Conservation (phyloP, 1,284 basidiomycete genomes). For the Mycena citricolor region DNA sequence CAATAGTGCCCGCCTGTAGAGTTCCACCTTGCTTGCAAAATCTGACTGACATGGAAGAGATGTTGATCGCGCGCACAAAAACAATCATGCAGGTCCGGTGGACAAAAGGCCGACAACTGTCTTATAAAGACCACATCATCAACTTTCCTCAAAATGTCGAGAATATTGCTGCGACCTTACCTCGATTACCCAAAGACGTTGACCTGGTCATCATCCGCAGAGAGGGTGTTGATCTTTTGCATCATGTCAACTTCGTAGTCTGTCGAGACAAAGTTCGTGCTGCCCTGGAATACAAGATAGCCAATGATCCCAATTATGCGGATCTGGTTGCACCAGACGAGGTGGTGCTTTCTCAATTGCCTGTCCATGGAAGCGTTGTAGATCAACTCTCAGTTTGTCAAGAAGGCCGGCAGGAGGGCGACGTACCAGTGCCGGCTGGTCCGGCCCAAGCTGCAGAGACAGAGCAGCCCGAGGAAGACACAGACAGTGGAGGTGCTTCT, state of each 20-base stretch:
- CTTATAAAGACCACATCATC: constrained; percentile 27
- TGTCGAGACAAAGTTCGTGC: constrained; percentile 19
- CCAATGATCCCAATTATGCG: constrained; percentile 12
- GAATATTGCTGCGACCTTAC: constrained; percentile 18
- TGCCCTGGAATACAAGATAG: constrained; percentile 17
- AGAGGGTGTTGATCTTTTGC: constrained; percentile 14
- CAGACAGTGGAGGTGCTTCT: neutral
- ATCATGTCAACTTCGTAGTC: constrained; percentile 21
- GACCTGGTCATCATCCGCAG: constrained; percentile 24
- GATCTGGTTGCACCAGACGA: constrained; percentile 10
- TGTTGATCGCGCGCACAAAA: constrained; percentile 22
- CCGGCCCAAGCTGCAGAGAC: constrained; percentile 10
- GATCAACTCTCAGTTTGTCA: constrained; percentile 14
- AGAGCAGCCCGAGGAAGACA: neutral
- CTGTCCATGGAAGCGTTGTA: constrained; percentile 14
- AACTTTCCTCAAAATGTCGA: constrained; percentile 25
- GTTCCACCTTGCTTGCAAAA: constrained; percentile 33
- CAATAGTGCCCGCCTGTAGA: neutral
- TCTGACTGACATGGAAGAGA: constrained; percentile 24
- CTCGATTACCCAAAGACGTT: constrained; percentile 24
- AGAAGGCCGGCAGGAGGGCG: constrained; percentile 6
- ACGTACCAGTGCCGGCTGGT: constrained; percentile 3
- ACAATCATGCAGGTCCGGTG: constrained; percentile 19
- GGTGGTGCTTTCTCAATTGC: constrained; percentile 8
- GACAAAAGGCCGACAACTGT: constrained; percentile 17